Base-by-base conservation (phyloP, 2,329 filamentous ascomycete species). In the Aspergillus sp. region DNA sequence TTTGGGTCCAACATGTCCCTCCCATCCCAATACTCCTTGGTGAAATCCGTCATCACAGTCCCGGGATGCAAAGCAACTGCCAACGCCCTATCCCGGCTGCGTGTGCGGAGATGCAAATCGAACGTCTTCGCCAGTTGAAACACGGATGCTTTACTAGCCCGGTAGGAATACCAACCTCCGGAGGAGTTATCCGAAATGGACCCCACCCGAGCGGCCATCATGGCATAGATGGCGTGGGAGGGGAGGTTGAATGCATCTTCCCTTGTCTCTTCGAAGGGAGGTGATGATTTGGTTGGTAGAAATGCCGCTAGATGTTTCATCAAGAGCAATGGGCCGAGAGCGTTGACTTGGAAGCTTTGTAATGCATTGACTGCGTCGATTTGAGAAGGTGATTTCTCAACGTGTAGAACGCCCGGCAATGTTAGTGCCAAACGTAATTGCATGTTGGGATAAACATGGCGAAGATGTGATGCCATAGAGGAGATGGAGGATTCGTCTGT, bases 151-250 rank as follows among this genome's bases (percentile, higher is more conserved):
- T 93, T 94, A 45, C 79, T 83, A 5, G 83, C 79, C 9, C 88
- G 81, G 65, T 93, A 93, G 47, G 77, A 81, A 64, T 88, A 94
- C 88, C 87, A 93, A 0, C 88, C 88, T 2, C 87, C 88, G 0
- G 82, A 72, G 2, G 68, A 61, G 58, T 94, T 91, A 57, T 91
- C 86, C 0, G 76, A 71, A 26, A 85, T 84, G 30, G 79, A 84
- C 7, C 87, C 87, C 0, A 94, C 85, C 39, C 88, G 80, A 2
- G 87, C 88, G 4, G 84, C 83, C 81, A 89, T 85, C 59, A 79
- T 79, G n/a, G 84, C 76, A 73, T 83, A 86, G 2, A 82, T 77
- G 0, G 86, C 80, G 46, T 78, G 73, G 0, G 55, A 47, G 0
- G 76, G 72, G 2, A 85, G 70, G 0, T 69, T 55, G n/a, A 59